Conservation (phyloP, 495 filamentous ascomycete species). For the Xylaria castorea region DNA sequence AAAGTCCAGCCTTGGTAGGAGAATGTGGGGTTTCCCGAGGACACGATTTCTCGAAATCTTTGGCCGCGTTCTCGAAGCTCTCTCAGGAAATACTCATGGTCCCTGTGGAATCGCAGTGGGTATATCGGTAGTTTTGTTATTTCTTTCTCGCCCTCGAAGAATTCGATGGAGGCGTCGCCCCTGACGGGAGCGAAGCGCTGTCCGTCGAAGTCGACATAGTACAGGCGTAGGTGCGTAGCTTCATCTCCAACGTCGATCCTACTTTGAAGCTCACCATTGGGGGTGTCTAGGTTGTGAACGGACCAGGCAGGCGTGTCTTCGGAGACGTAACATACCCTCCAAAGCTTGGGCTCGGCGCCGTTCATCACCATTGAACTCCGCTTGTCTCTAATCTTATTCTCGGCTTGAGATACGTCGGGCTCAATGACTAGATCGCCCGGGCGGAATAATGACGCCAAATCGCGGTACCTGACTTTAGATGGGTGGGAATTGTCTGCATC, state of each 20-base stretch:
- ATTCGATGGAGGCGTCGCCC: constrained; percentile 59
- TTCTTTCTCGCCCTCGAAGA: constrained; percentile 47
- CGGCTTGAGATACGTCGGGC: constrained; percentile 11
- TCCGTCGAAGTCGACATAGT: constrained; percentile 27
- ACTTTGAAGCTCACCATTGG: constrained; percentile 22
- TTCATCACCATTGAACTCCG: constrained; percentile 13
- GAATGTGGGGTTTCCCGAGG: constrained; percentile 49
- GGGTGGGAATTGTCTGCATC: constrained; percentile 27
- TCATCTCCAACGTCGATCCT: constrained; percentile 10
- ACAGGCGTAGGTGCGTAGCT: constrained; percentile 34
- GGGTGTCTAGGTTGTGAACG: constrained; percentile 18
- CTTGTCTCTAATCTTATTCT: constrained; percentile 14
- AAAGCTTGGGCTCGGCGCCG: constrained; percentile 22
- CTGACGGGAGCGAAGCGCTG: constrained; percentile 19
- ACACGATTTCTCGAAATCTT: constrained; percentile 55
- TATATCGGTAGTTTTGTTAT: constrained; percentile 43
- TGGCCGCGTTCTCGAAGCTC: constrained; percentile 52
- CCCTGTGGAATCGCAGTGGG: constrained; percentile 62
- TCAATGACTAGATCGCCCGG: constrained; percentile 41
- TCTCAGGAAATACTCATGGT: constrained; percentile 48
- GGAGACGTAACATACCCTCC: constrained; percentile 26
- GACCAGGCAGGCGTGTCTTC: constrained; percentile 27
- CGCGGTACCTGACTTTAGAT: constrained; percentile 40
- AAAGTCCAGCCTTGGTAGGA: constrained; percentile 54
- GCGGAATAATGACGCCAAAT: constrained; percentile 49